These are phyloP conservation scores for Boletellus emodensis DNA, from an alignment of 768 basidiomycete genomes.

Conservation along the genomic window DNA sequence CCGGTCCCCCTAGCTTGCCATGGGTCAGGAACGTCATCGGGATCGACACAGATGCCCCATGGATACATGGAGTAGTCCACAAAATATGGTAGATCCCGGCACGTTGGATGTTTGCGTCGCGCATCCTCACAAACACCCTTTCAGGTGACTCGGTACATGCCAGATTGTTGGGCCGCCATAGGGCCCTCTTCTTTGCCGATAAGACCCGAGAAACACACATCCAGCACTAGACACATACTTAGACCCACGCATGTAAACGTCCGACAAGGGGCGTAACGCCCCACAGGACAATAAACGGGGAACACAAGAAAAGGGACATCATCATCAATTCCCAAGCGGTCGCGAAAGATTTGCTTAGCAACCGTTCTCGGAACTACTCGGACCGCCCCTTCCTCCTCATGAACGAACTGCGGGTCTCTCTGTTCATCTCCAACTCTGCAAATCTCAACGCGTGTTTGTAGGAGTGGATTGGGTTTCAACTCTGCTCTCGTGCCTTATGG, in stretches of 20 bases:
- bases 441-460: background rate
- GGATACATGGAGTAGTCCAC: background rate
- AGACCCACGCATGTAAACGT: too few species aligned
- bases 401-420: background rate
- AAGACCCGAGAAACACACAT: too few species aligned
- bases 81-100: background rate
- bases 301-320: too few species aligned
- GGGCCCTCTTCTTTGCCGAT: too few species aligned
- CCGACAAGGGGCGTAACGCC: too few species aligned
- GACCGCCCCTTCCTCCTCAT: background rate
- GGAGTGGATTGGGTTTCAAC: slow-evolving; percentile 16
- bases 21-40: background rate
- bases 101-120: background rate
- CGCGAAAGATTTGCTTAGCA: background rate
- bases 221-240: too few species aligned
- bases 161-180: background rate
- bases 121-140: background rate
- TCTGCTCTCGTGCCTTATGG: slow-evolving; percentile 16
- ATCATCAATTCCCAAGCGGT: background rate
- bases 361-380: background rate
- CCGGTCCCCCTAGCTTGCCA: background rate
- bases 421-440: background rate
- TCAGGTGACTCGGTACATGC: background rate
- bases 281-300: too few species aligned
- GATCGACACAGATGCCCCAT: background rate